Evolutionary conservation across 169 alveolate species (phyloP).

Genomic region (Cryptosporidium sp.): DNA sequence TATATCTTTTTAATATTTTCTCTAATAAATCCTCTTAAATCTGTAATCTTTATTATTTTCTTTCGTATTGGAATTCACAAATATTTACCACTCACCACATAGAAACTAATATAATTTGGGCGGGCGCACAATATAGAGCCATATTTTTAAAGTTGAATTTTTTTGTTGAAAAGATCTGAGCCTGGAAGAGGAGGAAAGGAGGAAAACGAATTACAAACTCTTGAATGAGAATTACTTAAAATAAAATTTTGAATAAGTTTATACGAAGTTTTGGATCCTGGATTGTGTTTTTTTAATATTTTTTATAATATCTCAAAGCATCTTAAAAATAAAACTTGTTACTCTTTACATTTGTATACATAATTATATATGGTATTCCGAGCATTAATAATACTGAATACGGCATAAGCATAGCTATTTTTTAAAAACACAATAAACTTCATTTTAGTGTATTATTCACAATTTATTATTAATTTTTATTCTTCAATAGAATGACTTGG

Average conservation of each 20-base stretch:
- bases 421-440: neutral
- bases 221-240: neutral
- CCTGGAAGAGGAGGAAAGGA: neutral
- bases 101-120: neutral
- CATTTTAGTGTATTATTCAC: neutral
- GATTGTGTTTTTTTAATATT: neutral
- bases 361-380: neutral
- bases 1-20: neutral
- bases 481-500: neutral
- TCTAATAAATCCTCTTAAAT: neutral
- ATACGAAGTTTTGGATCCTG: neutral
- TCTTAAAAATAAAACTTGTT: neutral
- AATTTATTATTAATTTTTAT: neutral
- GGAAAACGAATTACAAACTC: neutral
- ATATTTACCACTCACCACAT: conserved; percentile 12
- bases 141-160: neutral
- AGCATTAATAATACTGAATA: neutral
- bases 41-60: neutral
- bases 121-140: neutral
- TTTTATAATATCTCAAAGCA: neutral
- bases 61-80: neutral
- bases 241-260: neutral
- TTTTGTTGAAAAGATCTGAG: neutral
- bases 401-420: neutral
- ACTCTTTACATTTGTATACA: neutral